Percentiles rank a stretch among this genome's conserved stretches.
These are phyloP conservation scores for California macrophylla DNA, from an alignment of 441 rosid genomes.

Conservation along the genomic window DNA sequence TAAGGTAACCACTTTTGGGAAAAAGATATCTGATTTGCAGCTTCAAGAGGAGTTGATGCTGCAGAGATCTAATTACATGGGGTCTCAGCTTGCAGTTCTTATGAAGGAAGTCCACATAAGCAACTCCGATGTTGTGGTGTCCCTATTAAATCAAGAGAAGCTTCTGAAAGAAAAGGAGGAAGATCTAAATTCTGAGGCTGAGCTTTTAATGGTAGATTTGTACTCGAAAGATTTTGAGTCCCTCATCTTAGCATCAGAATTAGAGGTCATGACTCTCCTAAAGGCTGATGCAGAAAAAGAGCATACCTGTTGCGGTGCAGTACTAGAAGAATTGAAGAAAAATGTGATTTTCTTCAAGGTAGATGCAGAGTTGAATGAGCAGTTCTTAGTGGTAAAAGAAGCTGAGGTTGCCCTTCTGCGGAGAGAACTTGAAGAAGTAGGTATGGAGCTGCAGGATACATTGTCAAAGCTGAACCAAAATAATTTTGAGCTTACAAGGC, in stretches of 20 bases:
- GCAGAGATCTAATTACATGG: slow-evolving; percentile 71
- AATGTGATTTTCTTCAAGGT: slow-evolving; percentile 38
- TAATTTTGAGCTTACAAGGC: slow-evolving; percentile 14
- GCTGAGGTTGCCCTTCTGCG: slow-evolving; percentile 28
- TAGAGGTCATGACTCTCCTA: slow-evolving; percentile 39
- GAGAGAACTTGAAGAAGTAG: slow-evolving; percentile 27
- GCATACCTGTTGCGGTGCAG: slow-evolving; percentile 25
- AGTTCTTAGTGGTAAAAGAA: slow-evolving; percentile 31
- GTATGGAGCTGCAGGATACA: slow-evolving; percentile 19
- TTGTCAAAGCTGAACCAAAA: slow-evolving; percentile 19
- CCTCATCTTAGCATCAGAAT: slow-evolving; percentile 41
- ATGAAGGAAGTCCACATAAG: slow-evolving; percentile 68
- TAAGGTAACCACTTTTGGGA: slow-evolving; percentile 62
- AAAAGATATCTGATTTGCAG: slow-evolving; percentile 58
- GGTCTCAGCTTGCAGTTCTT: slow-evolving; percentile 67
- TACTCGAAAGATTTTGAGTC: slow-evolving; percentile 69
- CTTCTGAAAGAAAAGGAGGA: slow-evolving; percentile 43
- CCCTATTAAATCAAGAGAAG: slow-evolving; percentile 53
- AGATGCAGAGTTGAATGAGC: slow-evolving; percentile 50
- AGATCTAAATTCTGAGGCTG: slow-evolving; percentile 47
- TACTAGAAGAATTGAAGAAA: slow-evolving; percentile 42
- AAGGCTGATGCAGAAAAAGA: slow-evolving; percentile 30
- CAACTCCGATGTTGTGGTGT: slow-evolving; percentile 37
- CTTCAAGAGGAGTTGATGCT: slow-evolving; percentile 87
- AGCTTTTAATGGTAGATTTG: slow-evolving; percentile 35